These are phyloP conservation scores for Lactarius psammicola DNA, from an alignment of 768 basidiomycete species.

Conservation along the genomic window DNA sequence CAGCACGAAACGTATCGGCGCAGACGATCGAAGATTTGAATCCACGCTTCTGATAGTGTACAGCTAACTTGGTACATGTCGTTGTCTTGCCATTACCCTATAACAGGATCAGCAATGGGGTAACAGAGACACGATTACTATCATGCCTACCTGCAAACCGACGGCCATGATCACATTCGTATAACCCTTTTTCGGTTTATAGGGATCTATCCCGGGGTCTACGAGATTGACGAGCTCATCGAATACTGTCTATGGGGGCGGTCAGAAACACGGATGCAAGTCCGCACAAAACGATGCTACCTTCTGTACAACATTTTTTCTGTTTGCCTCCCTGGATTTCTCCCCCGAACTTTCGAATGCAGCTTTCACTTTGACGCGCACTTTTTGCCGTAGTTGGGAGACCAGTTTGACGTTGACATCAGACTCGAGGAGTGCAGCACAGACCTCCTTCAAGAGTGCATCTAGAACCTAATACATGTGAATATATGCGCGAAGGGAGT, in stretches of 20 bases:
- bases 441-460: conserved; percentile 91
- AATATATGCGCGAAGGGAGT: conserved; percentile 6
- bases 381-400: conserved; percentile 78
- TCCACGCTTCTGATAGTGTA: conserved; percentile 94
- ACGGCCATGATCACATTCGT: conserved; percentile 96
- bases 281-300: conserved; percentile 40
- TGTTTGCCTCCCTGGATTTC: conserved; percentile 75
- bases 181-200: conserved; percentile 95
- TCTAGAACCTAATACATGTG: conserved; percentile 73
- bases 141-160: conserved; percentile 73
- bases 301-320: conserved; percentile 90
- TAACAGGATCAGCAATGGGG: conserved; percentile 13
- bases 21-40: conserved; percentile 98
- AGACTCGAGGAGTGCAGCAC: conserved; percentile 88
- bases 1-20: conserved; percentile 98
- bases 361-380: conserved; percentile 87
- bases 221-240: conserved; percentile 95
- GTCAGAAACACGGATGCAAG: conserved; percentile 6
- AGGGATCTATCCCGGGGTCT: conserved; percentile 93
- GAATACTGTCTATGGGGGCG: conserved; percentile 71
- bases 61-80: conserved; percentile 97
- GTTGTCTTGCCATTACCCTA: conserved; percentile 99
- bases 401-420: conserved; percentile 99
- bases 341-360: conserved; percentile 66
- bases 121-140: conserved; percentile 6